Base-by-base conservation (phyloP, 192 early-diverging fungal species). In the Cladochytrium replicatum region DNA sequence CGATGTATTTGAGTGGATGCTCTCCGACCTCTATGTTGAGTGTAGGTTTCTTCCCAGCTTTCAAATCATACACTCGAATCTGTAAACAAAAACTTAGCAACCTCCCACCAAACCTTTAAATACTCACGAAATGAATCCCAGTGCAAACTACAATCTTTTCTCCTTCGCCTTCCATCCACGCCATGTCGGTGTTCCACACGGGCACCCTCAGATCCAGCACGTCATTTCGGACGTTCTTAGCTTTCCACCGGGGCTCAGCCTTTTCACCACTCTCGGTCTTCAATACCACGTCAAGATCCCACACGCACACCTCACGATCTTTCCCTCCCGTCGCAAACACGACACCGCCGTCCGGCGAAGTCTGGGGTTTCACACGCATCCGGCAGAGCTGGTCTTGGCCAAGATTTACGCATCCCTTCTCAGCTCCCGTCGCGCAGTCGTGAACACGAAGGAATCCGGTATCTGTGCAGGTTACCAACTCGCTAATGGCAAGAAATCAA, bases 181-280 rank as follows among this genome's bases (percentile, higher is more conserved):
- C 70, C 25, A 93, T 49, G 55, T 91, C 83, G 1, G 86, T 89
- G 44, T 91, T 79, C 85, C 90, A 92, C 9, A 96, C 81, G 4
- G 87, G 87, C 30, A 87, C 80, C 17, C 85, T 76, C 38, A 96
- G 50, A 57, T 87, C 83, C 38, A 96, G 63, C 46, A 71, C 66
- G 46, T 93, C 88, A 53, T 88, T 77, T 23, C 24, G 8, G 3
- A 88, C 86, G 60, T 96, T 96, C 59, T 88, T 89, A 31, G 91
- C 81, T 43, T 70, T 78, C 71, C 86, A 93, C 6, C 84, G 19
- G 6, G 82, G 77, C n/a, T 81, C 69, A 24, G 52, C 43, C 41
- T 39, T 48, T 2, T n/a, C 39, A 39, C 21, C 23, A 3, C 48
- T 45, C 8, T 31, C 55, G 23, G 66, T 48, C 32, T 41, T 42